Conservation (phyloP, 2,329 filamentous ascomycete genomes). For the Cladophialophora carrionii region DNA sequence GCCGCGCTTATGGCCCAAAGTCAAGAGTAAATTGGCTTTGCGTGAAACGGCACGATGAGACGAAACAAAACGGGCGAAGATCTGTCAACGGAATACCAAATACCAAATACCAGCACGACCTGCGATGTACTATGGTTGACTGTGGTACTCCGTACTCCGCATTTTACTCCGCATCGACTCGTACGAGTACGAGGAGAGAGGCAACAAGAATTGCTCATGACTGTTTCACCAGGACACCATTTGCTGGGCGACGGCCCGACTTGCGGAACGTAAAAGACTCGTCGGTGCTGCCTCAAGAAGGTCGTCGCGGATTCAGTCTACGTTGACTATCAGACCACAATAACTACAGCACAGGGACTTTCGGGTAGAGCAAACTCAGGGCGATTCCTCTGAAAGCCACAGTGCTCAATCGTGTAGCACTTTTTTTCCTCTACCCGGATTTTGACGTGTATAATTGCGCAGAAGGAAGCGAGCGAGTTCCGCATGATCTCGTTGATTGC, state of each 20-base stretch:
- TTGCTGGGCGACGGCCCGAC: background rate
- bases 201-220: too few species aligned
- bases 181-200: too few species aligned
- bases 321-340: background rate
- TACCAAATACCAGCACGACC: background rate
- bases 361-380: background rate
- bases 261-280: background rate
- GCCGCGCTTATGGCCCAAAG: slow-evolving; percentile 4
- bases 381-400: background rate
- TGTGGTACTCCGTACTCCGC: background rate
- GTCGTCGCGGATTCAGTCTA: background rate
- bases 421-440: background rate
- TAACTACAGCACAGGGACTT: background rate
- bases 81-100: background rate
- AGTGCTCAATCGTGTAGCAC: background rate
- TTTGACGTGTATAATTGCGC: background rate
- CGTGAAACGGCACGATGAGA: background rate
- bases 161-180: background rate
- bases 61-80: background rate
- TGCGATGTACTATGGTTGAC: background rate
- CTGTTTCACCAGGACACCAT: background rate
- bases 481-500: background rate
- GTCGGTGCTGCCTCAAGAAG: background rate
- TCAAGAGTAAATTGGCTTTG: slow-evolving; percentile 1
- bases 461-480: background rate